Percentiles rank a stretch among this genome's conserved stretches.
These are phyloP conservation scores for Diplodia corticola DNA, from an alignment of 2,329 filamentous ascomycete species.

Conservation along the genomic window DNA sequence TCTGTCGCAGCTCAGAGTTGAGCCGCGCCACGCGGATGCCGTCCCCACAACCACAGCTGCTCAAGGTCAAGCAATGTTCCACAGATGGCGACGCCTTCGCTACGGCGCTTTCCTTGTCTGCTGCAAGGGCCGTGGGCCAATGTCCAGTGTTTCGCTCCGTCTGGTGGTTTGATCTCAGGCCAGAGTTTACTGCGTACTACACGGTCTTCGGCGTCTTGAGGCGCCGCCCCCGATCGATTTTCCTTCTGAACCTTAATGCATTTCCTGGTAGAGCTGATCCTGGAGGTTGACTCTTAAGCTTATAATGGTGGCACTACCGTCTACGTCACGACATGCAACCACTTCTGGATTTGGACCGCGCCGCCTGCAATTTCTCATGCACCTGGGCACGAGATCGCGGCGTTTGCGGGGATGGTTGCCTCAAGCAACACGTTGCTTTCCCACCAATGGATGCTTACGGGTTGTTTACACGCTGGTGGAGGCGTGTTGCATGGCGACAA, in stretches of 20 bases:
- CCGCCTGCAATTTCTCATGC: not conserved
- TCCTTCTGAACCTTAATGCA: conserved; percentile 11
- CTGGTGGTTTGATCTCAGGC: not conserved
- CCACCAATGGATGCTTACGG: not conserved
- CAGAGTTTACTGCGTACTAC: not conserved
- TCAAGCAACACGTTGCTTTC: not conserved
- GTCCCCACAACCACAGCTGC: not conserved
- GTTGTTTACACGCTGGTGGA: not conserved
- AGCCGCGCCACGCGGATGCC: conserved; percentile 7
- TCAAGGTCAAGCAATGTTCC: not conserved
- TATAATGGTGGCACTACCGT: not conserved
- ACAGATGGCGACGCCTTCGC: not conserved
- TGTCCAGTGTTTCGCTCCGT: not conserved
- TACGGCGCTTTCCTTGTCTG: not conserved
- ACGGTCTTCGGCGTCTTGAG: not conserved
- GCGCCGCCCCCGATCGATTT: conserved; percentile 5
- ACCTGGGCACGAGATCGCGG: not conserved
- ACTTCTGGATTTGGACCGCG: not conserved
- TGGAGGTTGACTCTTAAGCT: not conserved
- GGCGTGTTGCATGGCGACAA: conserved; percentile 2
- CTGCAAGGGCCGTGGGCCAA: conserved; percentile 2
- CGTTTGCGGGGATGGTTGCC: conserved; percentile 8
- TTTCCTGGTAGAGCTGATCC: not conserved
- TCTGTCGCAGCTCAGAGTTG: conserved; percentile 13
- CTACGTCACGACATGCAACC: conserved; percentile 1